A percentile compares a stretch with the other conserved stretches of the same genome.
phyloP scores from a whole-genome alignment of 2,329 filamentous ascomycete species.

The Diaporthe sp. region DNA sequence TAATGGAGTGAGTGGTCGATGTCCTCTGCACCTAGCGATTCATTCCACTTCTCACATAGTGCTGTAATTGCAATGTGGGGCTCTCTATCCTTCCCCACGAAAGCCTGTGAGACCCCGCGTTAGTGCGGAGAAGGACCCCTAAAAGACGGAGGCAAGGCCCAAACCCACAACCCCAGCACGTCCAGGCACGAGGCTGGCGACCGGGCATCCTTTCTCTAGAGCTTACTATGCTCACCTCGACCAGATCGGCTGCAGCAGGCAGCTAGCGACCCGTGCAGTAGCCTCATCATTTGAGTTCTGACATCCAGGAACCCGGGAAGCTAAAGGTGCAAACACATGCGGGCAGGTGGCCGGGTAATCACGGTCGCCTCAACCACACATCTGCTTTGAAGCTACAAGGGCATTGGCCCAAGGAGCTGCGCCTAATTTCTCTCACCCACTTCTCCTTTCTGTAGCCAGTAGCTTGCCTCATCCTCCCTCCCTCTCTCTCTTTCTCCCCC shows the following conservation, averaged over 20 bases:
- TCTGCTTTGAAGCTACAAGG: background rate
- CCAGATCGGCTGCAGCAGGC: background rate
- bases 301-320: background rate
- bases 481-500: too few species aligned
- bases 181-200: background rate
- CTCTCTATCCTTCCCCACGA: background rate
- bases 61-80: too few species aligned
- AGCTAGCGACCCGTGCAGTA: conserved; percentile 9
- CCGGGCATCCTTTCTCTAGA: background rate
- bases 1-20: too few species aligned
- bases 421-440: background rate
- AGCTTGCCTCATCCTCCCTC: background rate
- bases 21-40: too few species aligned
- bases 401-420: background rate
- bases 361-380: background rate
- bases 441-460: too few species aligned
- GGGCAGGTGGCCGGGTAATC: background rate
- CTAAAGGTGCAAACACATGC: background rate
- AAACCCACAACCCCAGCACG: background rate
- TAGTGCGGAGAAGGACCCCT: background rate
- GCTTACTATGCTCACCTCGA: background rate
- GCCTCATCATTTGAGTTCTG: conserved; percentile 10
- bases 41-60: background rate
- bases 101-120: background rate
- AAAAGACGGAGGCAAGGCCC: background rate